Evolutionary conservation across 495 filamentous ascomycete species (phyloP).

Genomic region (Xylaria bambusicola): DNA sequence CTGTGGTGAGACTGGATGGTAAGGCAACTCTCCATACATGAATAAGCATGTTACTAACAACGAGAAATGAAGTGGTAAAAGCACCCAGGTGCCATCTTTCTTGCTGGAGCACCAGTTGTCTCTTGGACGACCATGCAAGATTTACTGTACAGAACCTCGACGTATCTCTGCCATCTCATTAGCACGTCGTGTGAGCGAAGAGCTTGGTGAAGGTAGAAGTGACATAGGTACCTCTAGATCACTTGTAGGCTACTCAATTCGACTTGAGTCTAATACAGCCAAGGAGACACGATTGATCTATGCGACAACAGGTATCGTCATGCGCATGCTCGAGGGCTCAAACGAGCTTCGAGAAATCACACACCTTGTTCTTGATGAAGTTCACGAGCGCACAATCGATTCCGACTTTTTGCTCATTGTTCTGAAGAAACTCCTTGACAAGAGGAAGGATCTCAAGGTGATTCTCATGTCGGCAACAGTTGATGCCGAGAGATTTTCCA

Average conservation of each 20-base stretch:
- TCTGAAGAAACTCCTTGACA: constrained; percentile 73
- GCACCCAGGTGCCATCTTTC: constrained; percentile 92
- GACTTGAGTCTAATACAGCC: constrained; percentile 83
- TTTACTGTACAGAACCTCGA: constrained; percentile 95
- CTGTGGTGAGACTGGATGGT: constrained; percentile 91
- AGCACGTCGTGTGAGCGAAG: constrained; percentile 87
- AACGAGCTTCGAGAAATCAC: constrained; percentile 84
- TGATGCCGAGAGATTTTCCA: constrained; percentile 86
- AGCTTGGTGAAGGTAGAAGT: constrained; percentile 79
- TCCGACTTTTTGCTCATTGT: constrained; percentile 93
- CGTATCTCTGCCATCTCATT: constrained; percentile 95
- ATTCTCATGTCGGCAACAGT: constrained; percentile 97
- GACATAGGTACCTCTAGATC: constrained; percentile 82
- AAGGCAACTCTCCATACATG: constrained; percentile 12
- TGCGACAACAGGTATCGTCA: constrained; percentile 86
- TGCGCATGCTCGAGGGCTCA: constrained; percentile 92
- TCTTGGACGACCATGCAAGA: constrained; percentile 77
- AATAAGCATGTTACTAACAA: constrained; percentile 20
- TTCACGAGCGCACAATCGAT: constrained; percentile 92
- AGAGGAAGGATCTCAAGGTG: constrained; percentile 72
- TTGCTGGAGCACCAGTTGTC: constrained; percentile 86
- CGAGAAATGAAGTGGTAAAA: constrained; percentile 70
- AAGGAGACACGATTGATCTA: constrained; percentile 81
- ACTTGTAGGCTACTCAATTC: constrained; percentile 89
- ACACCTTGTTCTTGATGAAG: constrained; percentile 91